Evolutionary conservation across 192 early-diverging fungal species (phyloP), one percentile per base, ranked within the genome.

Genomic region (Entomortierella chlamydospora): DNA sequence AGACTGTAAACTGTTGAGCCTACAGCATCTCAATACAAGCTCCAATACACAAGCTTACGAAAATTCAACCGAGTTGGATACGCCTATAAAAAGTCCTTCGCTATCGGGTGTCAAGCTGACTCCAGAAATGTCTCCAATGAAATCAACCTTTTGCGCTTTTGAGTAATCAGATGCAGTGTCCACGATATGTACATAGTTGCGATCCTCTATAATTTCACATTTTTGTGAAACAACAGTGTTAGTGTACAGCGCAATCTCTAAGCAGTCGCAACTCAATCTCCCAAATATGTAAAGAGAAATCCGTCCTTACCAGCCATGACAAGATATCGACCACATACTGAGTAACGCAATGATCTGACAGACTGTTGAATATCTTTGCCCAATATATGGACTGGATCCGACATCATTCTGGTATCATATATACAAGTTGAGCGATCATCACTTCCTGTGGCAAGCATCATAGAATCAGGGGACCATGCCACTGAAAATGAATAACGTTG

Each of bases 391-490:
- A 78, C 45, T 10, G 74, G 74, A 15, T 52, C 22, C 8, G 25
- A 18, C 67, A 78, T 58, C 22, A 56, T 78, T 12, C 74, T 37
- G 18, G 74, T 70, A 54, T 78, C 74, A 47, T 64, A 78, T 22
- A 78, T 59, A 53, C 67, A 78, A 0, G 74, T 78, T 37, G 66
- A 70, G 0, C 28, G 45, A 29, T 78, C 74, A 23, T 78, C 74
- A 25, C 68, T 64, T 57, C 74, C 74, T 1, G 74, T 78, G 0
- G 74, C 74, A 30, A 78, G 28, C 66, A 64, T 69, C 13, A 20
- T 63, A 8, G 74, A 78, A 22, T 69, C 67, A 13, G 74, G 74
- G 1, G 74, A 78, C 74, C 74, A 78, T 34, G 74, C 74, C 12
- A 43, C 66, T 2, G 74, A 69, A 55, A 78, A 78, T 1, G 67